Base-by-base conservation (phyloP, 768 basidiomycete species). In the Gloeopeniophorella convolvens region DNA sequence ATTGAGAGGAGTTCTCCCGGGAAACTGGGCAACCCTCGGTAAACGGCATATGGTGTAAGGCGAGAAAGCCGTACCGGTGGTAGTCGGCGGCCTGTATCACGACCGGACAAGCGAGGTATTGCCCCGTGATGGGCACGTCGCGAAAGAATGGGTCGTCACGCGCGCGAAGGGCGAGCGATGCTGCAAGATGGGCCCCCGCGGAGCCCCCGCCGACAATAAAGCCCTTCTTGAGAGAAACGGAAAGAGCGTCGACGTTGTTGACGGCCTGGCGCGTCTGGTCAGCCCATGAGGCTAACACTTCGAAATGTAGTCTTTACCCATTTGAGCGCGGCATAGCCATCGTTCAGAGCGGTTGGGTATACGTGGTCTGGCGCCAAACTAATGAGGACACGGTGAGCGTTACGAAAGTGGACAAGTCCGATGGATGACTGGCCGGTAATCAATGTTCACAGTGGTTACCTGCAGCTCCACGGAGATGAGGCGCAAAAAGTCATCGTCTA, bases 161-260 rank as follows among this genome's bases (percentile, higher is more conserved):
- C 7, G 59, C 60, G 33, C 53, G 55, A 37, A 57, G 60, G 3
- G 60, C 55, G 5, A 65, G 26, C 3, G 41, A 53, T 3, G 61
- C 60, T 15, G 63, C 52, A n/a, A 61, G 31, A 8, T 61, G 56
- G 1, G 42, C 65, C 2, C 66, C 65, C 0, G 60, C 54, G 0
- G 63, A 66, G 13, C 43, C 37, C 7, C 63, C 66, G 0, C 49
- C 61, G 28, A 66, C 33, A 18, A 66, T 47, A 31, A 63, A 59
- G 7, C 60, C 65, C 24, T 62, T 62, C 5, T 33, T 30, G 27
- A 58, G 43, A 33, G 50, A 52, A 1, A 44, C 59, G 3, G 24
- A 48, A 5, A 66, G 48, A 3, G 35, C 20, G 1, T 16, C 31
- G 12, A 49, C 26, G 39, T 59, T 50, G 1, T 30, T 34, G 8